Evolutionary conservation across 805 yeast genomes (phyloP), one percentile per base, ranked within the genome.

Genomic region (Metschnikowia baotianmanensis): DNA sequence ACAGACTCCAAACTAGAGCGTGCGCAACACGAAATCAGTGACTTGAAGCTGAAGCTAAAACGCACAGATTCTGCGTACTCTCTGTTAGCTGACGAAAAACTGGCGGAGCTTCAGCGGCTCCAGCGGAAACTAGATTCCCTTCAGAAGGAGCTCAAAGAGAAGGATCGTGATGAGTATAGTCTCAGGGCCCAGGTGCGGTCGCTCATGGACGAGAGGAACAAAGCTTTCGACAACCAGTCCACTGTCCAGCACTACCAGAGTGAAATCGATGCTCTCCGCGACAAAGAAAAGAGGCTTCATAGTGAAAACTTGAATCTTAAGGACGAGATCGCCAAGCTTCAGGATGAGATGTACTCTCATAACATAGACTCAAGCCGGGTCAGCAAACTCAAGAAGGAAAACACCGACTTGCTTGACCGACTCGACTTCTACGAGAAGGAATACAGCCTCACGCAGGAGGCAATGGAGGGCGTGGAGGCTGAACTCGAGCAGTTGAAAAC

Each of bases 361-460:
- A 50, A 51, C 20, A 29, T 47, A 3, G 52, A 43, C 19, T 31
- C 57, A 5, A 49, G 50, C 25, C 36, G 40, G 15, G 39, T 23
- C n/a, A 8, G 31, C 4, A 38, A 38, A 17, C 31, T 61, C 13
- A 51, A 53, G 34, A 34, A 41, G 27, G 50, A 52, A 13, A 34
- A 38, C n/a, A 37, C 39, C 9, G 59, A 62, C n/a, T 42, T 63
- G 17, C 43, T 55, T 13, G 59, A 59, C 11, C 57, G 56, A 26
- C 49, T 65, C 9, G 44, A 48, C 7, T 59, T 46, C 42, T 63
- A 58, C 40, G 67, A 63, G 30, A 46, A 45, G 21, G 65, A 63
- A 38, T 61, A 60, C 33, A 59, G 51, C 6, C 42, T 40, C 2
- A 41, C 54, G 7, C 60, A 60, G 30, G 55, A 53, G 5, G 58